phyloP scores from a whole-genome alignment of 352 stramenopile species.

The Phytophthora sojae region DNA sequence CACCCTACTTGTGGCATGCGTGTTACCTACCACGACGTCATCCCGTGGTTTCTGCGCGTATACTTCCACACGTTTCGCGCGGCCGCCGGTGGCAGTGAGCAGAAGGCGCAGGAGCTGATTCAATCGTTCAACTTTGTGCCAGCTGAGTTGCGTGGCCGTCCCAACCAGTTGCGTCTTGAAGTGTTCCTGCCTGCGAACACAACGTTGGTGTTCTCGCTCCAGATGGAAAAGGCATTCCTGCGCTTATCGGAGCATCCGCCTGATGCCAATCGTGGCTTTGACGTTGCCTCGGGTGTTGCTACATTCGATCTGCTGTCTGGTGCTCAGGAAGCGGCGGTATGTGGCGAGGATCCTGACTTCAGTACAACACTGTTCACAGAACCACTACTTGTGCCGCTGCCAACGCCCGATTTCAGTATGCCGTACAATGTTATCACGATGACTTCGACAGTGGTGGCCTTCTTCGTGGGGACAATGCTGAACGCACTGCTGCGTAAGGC shows the following conservation, averaged over 20 bases:
- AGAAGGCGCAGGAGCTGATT: slow-evolving; percentile 25
- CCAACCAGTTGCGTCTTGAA: slow-evolving; percentile 69
- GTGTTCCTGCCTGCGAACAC: slow-evolving; percentile 59
- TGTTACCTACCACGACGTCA: slow-evolving; percentile 76
- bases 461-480: slow-evolving; percentile 87
- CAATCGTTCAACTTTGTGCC: slow-evolving; percentile 60
- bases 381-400: slow-evolving; percentile 81
- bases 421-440: slow-evolving; percentile 93
- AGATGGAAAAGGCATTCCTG: slow-evolving; percentile 87
- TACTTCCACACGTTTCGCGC: slow-evolving; percentile 80
- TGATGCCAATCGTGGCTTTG: slow-evolving; percentile 89
- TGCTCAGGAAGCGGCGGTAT: slow-evolving; percentile 1
- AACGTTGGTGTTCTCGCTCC: slow-evolving; percentile 68
- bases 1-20: slow-evolving; percentile 55
- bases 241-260: slow-evolving; percentile 84
- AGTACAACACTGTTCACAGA: slow-evolving; percentile 75
- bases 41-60: slow-evolving; percentile 83
- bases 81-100: slow-evolving; percentile 5
- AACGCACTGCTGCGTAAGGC: slow-evolving; percentile 81
- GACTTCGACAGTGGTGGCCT: slow-evolving; percentile 89
- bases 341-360: slow-evolving; percentile 23
- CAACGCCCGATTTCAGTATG: slow-evolving; percentile 92
- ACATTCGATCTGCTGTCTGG: slow-evolving; percentile 40
- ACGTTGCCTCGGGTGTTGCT: slow-evolving; percentile 71
- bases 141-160: slow-evolving; percentile 58